Conservation (phyloP, 2,329 filamentous ascomycete species). For the Leptodontidium sp. region DNA sequence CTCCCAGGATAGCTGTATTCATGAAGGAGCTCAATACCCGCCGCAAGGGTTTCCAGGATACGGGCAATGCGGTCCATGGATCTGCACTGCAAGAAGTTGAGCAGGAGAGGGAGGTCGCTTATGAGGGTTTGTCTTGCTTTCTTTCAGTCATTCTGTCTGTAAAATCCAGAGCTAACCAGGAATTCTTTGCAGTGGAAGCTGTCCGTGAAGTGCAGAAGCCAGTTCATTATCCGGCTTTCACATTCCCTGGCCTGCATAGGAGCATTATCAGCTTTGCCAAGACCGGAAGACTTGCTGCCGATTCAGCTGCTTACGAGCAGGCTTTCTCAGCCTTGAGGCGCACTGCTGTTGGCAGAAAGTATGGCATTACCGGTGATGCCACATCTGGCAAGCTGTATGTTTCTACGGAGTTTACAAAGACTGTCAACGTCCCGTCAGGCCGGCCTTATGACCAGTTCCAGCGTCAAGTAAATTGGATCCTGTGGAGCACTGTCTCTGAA, state of each 20-base stretch:
- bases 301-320: no score
- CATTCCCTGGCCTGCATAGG: no score
- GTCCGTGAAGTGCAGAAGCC: no score
- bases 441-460: conserved; percentile 40
- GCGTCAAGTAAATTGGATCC: conserved; percentile 66
- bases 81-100: conserved; percentile 65
- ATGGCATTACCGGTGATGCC: no score
- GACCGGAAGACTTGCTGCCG: no score
- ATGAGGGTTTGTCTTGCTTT: no score
- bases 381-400: no score
- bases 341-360: no score
- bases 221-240: no score
- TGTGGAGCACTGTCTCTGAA: conserved; percentile 56
- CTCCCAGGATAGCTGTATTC: conserved; percentile 41
- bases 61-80: conserved; percentile 53
- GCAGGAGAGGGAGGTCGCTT: conserved; percentile 56
- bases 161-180: conserved; percentile 48
- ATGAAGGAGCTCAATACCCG: conserved; percentile 47
- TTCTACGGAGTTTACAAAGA: conserved; percentile 44
- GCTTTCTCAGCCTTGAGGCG: no score
- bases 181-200: no score
- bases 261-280: no score
- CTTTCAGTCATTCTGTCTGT: conserved; percentile 56
- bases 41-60: conserved; percentile 49
- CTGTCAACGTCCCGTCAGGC: conserved; percentile 49